Evolutionary conservation across 208 protist genomes (phyloP), one percentile per base, ranked within the genome.

Genomic region (Leishmania aethiopica): DNA sequence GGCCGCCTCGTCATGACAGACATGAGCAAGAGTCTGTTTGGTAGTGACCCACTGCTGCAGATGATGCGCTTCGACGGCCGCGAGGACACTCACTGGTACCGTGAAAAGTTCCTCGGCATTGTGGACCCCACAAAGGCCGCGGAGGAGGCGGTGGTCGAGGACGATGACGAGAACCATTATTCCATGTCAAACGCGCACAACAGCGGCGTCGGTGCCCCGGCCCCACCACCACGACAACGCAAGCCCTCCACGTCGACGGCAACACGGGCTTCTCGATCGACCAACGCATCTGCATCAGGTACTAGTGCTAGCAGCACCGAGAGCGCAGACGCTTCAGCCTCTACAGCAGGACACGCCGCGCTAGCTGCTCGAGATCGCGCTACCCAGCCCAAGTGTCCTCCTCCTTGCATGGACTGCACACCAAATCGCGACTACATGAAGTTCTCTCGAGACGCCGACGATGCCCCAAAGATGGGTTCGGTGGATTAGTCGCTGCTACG

Each of bases 1-100:
- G 89, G 87, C n/a, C 86, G 91, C 2, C 75, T 97, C 53, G 90
- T 96, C 75, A 94, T 97, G 92, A 95, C 92, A 13, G 90, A 95
- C 73, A 88, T 92, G 25, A 96, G 93, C 86, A 96, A 96, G 76
- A 80, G 82, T 8, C 87, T 97, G 37, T 96, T 97, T 76, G 94
- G 94, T 40, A 97, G 92, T 76, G 90, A 95, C 60, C 92, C 94
- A 49, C 87, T 94, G 32, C 75, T 97, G 89, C 90, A 96, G 84
- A 89, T 91, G 86, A 97, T 97, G 90, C 87, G 91, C 67, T 96
- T 96, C 70, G 92, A 95, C 71, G 92, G 91, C 10, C 82, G 83
- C 59, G 92, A 94, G 83, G 88, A 92, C 80, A 89, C 85, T 37
- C 81, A 90, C 64, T 90, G 88, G 87, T 96, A 94, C 79, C 88